These are phyloP conservation scores for Talaromyces stipitatus DNA, from an alignment of 495 filamentous ascomycete species.

Conservation along the genomic window DNA sequence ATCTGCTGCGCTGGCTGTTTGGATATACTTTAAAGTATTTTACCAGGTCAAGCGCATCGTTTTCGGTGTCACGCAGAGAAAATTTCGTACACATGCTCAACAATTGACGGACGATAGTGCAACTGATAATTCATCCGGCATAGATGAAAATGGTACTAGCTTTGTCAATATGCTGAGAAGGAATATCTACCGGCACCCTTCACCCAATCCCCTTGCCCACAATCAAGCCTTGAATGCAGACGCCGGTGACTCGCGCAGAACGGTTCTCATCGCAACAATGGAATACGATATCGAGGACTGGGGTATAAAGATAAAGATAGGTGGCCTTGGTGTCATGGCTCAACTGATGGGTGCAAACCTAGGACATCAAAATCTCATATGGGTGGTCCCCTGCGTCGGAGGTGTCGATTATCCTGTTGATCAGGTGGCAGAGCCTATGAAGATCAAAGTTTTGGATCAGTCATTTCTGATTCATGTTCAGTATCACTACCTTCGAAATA, in stretches of 20 bases:
- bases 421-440: constrained; percentile 34
- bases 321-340: constrained; percentile 44
- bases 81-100: constrained; percentile 9
- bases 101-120: background rate
- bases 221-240: constrained; percentile 9
- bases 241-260: constrained; percentile 14
- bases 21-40: constrained; percentile 36
- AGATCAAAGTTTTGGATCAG: constrained; percentile 34
- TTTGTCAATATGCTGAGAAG: background rate
- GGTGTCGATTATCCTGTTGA: constrained; percentile 42
- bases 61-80: constrained; percentile 25
- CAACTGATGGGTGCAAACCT: constrained; percentile 43
- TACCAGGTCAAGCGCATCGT: constrained; percentile 47
- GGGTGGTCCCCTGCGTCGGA: constrained; percentile 45
- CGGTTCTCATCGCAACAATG: constrained; percentile 43
- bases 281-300: constrained; percentile 46
- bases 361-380: constrained; percentile 41
- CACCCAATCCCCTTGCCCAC: constrained; percentile 7
- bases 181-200: background rate
- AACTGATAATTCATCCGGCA: background rate
- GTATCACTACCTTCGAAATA: constrained; percentile 41
- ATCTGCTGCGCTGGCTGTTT: constrained; percentile 31
- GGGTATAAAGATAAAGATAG: constrained; percentile 44
- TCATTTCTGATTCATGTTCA: constrained; percentile 35
- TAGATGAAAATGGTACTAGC: background rate